A percentile compares a stretch with the other conserved stretches of the same genome.
Evolutionary conservation across 352 stramenopile genomes (phyloP).

Genomic region (Globisporangium splendens): DNA sequence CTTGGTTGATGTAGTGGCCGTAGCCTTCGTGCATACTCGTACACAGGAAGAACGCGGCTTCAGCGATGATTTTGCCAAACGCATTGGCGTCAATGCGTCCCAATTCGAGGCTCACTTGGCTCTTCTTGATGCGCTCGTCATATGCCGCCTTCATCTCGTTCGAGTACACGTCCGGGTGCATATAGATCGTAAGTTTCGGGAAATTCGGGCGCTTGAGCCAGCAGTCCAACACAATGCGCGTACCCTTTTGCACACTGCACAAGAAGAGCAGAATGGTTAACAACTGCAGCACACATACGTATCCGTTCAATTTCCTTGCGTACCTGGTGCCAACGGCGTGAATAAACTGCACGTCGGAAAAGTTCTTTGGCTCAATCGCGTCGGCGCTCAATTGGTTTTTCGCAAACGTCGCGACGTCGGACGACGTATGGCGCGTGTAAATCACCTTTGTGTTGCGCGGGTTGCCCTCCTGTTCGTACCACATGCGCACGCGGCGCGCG

Average conservation of each 20-base stretch:
- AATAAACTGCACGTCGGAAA: constrained; percentile 21
- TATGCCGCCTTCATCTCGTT: constrained; percentile 8
- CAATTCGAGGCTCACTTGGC: constrained; percentile 3
- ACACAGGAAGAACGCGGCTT: constrained; percentile 44
- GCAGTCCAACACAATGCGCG: constrained; percentile 25
- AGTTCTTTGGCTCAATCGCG: constrained; percentile 20
- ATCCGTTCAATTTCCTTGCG: neutral
- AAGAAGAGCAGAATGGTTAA: neutral
- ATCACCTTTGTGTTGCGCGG: constrained; percentile 24
- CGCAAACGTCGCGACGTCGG: constrained; percentile 19
- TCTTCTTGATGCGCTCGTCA: constrained; percentile 11
- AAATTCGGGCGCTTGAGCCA: constrained; percentile 30
- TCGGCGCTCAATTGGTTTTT: neutral
- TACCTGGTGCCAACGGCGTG: constrained; percentile 29
- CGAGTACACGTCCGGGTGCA: constrained; percentile 20
- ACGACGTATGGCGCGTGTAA: constrained; percentile 33
- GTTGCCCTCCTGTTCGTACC: constrained; percentile 32
- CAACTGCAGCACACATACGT: neutral
- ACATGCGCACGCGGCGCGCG: constrained; percentile 26
- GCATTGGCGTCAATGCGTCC: constrained; percentile 13
- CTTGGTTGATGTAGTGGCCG: constrained; percentile 69
- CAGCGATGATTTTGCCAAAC: constrained; percentile 39
- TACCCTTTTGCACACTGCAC: constrained; percentile 33
- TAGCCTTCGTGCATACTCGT: constrained; percentile 51
- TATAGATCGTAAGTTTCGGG: constrained; percentile 27